Conservation (phyloP, 306 rosid genomes). For the Cucurbita argyrosperma region DNA sequence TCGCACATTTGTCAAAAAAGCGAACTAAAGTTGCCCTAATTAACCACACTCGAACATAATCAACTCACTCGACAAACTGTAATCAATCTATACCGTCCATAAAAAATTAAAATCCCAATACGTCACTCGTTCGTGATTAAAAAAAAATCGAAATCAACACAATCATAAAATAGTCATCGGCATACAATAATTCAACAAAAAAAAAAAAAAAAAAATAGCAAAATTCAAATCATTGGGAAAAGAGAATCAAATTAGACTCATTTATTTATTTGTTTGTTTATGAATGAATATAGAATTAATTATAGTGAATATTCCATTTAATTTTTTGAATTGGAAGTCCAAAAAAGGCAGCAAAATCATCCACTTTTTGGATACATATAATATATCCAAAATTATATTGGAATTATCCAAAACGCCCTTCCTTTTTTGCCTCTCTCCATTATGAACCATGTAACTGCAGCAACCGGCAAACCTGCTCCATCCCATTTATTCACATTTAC, state of each 20-base stretch:
- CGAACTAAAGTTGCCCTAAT: no score
- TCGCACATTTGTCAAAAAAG: no score
- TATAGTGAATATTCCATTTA: not conserved
- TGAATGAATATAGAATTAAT: no score
- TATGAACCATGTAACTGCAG: not conserved
- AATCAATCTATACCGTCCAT: not conserved
- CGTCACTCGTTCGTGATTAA: no score
- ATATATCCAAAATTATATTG: not conserved
- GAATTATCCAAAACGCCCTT: not conserved
- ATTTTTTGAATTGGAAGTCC: not conserved
- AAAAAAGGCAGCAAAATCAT: not conserved
- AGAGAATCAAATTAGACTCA: not conserved
- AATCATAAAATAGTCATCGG: not conserved
- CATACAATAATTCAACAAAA: not conserved
- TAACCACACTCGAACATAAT: no score
- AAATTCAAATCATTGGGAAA: not conserved
- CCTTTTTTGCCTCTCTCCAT: not conserved
- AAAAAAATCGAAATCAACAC: no score
- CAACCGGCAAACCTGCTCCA: not conserved
- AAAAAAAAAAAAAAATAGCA: not conserved
- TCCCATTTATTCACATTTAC: not conserved
- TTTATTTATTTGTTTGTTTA: no score
- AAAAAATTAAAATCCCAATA: not conserved
- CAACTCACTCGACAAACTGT: not conserved
- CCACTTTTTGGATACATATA: not conserved